These are phyloP conservation scores for Coemansia erecta DNA, from an alignment of 192 early-diverging fungal genomes.

Conservation along the genomic window DNA sequence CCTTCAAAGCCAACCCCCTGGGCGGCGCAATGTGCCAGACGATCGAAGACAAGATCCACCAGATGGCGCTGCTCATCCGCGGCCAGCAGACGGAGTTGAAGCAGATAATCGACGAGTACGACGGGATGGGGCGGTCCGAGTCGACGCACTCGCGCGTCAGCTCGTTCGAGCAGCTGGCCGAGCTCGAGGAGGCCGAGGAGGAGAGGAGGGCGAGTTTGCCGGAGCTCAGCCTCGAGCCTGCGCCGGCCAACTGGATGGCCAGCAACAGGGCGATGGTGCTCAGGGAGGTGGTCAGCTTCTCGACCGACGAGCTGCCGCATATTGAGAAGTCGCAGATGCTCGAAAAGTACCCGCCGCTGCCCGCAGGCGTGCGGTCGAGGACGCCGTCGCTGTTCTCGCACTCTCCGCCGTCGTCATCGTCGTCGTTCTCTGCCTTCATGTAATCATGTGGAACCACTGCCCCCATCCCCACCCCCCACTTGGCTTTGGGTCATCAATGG, in stretches of 20 bases:
- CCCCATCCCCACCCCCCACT: no score
- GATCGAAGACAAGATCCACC: slow-evolving; percentile 42
- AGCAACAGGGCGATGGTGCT: slow-evolving; percentile 23
- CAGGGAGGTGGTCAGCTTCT: slow-evolving; percentile 39
- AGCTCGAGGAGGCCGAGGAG: slow-evolving; percentile 17
- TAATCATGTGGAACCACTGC: background rate
- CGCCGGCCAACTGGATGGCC: slow-evolving; percentile 25
- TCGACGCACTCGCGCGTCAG: slow-evolving; percentile 7
- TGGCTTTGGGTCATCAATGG: no score
- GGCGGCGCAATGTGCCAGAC: slow-evolving; percentile 47
- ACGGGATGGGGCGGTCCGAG: slow-evolving; percentile 6
- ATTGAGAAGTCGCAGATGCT: slow-evolving; percentile 32
- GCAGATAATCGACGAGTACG: slow-evolving; percentile 17
- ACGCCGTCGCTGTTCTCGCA: background rate
- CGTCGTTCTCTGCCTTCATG: slow-evolving; percentile 4
- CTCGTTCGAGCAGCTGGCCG: no score
- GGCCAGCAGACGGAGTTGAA: slow-evolving; percentile 29
- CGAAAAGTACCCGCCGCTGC: slow-evolving; percentile 1
- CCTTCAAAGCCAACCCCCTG: slow-evolving; percentile 30
- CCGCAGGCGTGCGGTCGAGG: background rate
- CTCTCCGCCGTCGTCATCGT: background rate
- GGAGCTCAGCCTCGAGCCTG: background rate
- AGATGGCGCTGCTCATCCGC: slow-evolving; percentile 41
- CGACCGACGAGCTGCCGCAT: slow-evolving; percentile 12
- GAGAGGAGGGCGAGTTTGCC: background rate